Base-by-base conservation (phyloP, 441 rosid species). In the Metrosideros polymorpha region DNA sequence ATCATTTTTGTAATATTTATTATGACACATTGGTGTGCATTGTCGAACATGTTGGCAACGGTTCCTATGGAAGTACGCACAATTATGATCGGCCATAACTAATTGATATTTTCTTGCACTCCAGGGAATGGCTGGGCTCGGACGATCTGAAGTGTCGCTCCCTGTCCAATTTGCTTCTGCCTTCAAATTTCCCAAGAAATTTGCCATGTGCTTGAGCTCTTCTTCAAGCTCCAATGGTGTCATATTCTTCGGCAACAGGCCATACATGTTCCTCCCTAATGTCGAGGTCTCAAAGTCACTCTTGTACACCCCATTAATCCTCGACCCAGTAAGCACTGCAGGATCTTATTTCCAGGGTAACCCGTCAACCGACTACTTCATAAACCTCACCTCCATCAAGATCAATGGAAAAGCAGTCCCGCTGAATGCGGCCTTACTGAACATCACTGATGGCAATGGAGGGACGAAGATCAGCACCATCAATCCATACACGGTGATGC, bases 101-200 rank as follows among this genome's bases (percentile, higher is more conserved):
- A 13, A 15, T 30, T 7, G 39, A 30, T 29, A 30, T 12, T n/a
- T 30, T 7, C 17, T 8, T 15, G 39, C 42, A 61, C 12, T 30
- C 42, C 79, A 79, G 18, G 89, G 89, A 8, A 84, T 89, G 29
- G 88, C 84, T 45, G 91, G 91, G 27, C 79, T 89, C 2, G 91
- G 91, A 57, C 85, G 88, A 57, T 79, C 83, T 13, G 55, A 63
- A 29, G 43, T 75, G 24, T 71, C 82, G 7, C 57, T 86, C 30
- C 85, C 86, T 42, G 43, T 39, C 9, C 85, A 83, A 53, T 51
- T 86, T 24, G 49, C 83, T 79, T 27, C 50, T 29, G 50, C 51
- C 25, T 79, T 79, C 51, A 79, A 49, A 15, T 24, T 79, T 49
- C 53, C 83, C 9, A 79, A 79, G 27, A 79, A 15, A 42, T 6